These are phyloP conservation scores for Coemansia sp. DNA, from an alignment of 192 early-diverging fungal species.

Conservation along the genomic window DNA sequence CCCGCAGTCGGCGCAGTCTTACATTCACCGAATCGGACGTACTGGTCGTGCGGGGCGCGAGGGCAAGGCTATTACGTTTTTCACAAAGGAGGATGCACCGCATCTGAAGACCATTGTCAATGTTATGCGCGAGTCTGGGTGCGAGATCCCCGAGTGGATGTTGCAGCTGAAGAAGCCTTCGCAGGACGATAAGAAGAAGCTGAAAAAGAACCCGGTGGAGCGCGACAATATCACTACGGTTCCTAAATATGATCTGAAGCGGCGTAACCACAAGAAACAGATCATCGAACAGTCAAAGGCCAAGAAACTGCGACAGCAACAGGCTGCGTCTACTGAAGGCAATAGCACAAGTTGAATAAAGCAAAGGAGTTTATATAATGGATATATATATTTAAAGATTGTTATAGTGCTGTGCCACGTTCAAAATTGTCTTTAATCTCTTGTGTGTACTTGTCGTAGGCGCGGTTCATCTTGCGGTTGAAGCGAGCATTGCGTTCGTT, in stretches of 20 bases:
- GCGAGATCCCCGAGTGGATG: conserved; percentile 99
- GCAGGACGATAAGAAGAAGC: conserved; percentile 66
- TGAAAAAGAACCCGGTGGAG: conserved; percentile 73
- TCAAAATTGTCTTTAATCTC: conserved; percentile 91
- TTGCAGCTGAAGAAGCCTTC: conserved; percentile 72
- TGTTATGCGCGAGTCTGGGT: conserved; percentile 94
- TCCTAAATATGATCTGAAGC: conserved; percentile 74
- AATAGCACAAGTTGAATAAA: neutral
- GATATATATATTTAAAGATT: neutral
- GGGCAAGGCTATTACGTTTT: conserved; percentile 93
- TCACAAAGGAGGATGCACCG: conserved; percentile 89
- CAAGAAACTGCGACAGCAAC: conserved; percentile 35
- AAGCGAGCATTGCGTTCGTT: conserved; percentile 95
- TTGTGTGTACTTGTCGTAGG: conserved; percentile 93
- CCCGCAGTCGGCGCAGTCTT: conserved; percentile 87
- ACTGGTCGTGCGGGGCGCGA: conserved; percentile 94
- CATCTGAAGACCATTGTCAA: conserved; percentile 94
- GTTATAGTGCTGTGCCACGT: conserved; percentile 77
- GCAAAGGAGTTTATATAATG: neutral
- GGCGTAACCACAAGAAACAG: conserved; percentile 64
- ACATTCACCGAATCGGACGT: conserved; percentile 98
- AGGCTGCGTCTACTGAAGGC: neutral
- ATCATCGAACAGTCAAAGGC: conserved; percentile 53
- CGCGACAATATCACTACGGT: conserved; percentile 78
- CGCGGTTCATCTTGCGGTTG: conserved; percentile 94